A percentile compares a stretch with the other conserved stretches of the same genome.
phyloP scores from a whole-genome alignment of 2,329 filamentous ascomycete species.

The Macrophomina tecta region DNA sequence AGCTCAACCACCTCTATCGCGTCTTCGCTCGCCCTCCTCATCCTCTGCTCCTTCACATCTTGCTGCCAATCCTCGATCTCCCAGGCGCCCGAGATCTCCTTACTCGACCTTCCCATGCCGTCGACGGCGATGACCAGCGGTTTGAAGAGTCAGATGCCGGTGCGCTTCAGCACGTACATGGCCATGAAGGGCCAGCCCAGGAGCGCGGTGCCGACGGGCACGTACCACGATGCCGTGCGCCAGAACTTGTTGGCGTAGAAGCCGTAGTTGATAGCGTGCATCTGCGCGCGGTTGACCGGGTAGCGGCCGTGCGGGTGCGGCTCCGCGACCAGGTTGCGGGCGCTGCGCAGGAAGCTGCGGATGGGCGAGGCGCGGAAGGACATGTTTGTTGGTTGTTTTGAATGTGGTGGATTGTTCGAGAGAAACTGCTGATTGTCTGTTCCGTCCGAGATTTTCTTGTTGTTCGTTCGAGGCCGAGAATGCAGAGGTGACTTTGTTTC shows the following conservation, averaged over 20 bases:
- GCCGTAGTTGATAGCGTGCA: constrained; percentile 36
- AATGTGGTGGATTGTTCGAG: constrained; percentile 1
- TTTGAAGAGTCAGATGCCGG: constrained; percentile 37
- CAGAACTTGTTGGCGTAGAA: constrained; percentile 34
- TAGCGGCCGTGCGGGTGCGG: constrained; percentile 44
- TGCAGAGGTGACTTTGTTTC: not conserved
- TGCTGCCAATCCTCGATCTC: constrained; percentile 11
- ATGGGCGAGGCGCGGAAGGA: constrained; percentile 32
- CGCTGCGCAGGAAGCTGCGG: constrained; percentile 38
- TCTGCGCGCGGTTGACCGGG: constrained; percentile 36
- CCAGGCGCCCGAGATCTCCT: not conserved
- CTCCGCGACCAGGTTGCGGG: constrained; percentile 42
- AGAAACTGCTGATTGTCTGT: constrained; percentile 2
- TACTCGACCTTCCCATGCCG: constrained; percentile 4
- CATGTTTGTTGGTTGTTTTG: constrained; percentile 20
- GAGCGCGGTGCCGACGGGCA: constrained; percentile 38
- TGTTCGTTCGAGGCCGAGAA: constrained; percentile 1
- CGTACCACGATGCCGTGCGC: constrained; percentile 38
- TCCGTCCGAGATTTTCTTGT: not conserved
- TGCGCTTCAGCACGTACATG: constrained; percentile 37
- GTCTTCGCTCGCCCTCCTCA: not conserved
- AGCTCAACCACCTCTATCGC: constrained; percentile 15
- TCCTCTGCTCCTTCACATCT: not conserved
- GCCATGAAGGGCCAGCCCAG: constrained; percentile 44
- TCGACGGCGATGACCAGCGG: constrained; percentile 28